These are phyloP conservation scores for Penicillium sp. DNA, from an alignment of 2,329 filamentous ascomycete genomes.

Conservation along the genomic window DNA sequence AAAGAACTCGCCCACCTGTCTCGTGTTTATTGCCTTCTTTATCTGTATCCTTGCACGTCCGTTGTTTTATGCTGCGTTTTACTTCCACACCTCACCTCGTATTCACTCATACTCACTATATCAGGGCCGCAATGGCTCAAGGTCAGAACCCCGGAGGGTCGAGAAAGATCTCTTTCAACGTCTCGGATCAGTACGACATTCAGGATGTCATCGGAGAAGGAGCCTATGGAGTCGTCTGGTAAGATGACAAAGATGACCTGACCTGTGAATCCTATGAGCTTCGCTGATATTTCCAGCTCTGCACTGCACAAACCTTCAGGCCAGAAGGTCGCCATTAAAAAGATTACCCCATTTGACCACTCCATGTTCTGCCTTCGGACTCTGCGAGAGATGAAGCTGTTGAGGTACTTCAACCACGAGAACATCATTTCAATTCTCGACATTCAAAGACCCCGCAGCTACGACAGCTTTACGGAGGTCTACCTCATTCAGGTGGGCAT, in stretches of 20 bases:
- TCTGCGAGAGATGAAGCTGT: constrained; percentile 96
- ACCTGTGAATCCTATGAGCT: too few species aligned
- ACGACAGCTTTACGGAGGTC: constrained; percentile 94
- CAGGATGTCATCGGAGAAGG: constrained; percentile 99
- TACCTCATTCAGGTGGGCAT: constrained; percentile 87
- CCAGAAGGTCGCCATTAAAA: constrained; percentile 99
- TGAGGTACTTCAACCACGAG: constrained; percentile 99
- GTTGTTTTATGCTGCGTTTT: background rate
- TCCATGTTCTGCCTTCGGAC: constrained; percentile 98
- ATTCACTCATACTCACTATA: background rate
- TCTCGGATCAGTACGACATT: constrained; percentile 98
- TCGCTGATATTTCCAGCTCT: constrained; percentile 54
- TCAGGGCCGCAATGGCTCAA: constrained; percentile 36
- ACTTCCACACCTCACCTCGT: background rate
- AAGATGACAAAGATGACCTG: too few species aligned
- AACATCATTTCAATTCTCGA: constrained; percentile 99
- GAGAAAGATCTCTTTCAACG: constrained; percentile 98
- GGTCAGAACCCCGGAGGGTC: constrained; percentile 49
- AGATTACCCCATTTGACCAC: constrained; percentile 98
- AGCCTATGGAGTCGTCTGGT: constrained; percentile 98
- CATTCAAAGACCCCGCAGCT: constrained; percentile 96
- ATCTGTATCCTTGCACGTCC: background rate
- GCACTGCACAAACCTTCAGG: constrained; percentile 96
- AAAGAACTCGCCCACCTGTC: background rate
- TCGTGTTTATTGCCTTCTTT: background rate